Conservation (phyloP, 1,284 basidiomycete species). For the Macrocystidia cucumis region DNA sequence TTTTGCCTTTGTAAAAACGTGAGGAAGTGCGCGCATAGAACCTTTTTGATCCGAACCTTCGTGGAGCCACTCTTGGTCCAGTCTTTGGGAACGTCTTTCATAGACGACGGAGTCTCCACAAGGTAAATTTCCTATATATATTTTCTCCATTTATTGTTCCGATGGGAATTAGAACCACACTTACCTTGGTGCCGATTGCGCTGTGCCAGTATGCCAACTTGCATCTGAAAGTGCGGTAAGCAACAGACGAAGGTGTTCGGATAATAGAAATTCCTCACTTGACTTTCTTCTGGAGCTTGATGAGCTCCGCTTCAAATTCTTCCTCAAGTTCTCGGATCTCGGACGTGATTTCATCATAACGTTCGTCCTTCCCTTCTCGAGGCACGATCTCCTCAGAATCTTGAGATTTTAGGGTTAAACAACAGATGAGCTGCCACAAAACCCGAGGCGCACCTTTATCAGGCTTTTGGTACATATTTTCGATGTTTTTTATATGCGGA, state of each 20-base stretch:
- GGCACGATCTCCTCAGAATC: conserved; percentile 68
- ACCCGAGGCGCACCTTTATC: conserved; percentile 47
- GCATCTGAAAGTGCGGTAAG: conserved; percentile 25
- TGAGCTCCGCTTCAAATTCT: conserved; percentile 60
- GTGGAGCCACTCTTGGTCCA: conserved; percentile 84
- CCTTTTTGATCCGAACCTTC: conserved; percentile 42
- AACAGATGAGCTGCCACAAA: conserved; percentile 2
- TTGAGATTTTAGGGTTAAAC: conserved; percentile 16
- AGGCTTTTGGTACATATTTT: conserved; percentile 61
- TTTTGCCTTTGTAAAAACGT: conserved; percentile 39
- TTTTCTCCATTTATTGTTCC: not conserved
- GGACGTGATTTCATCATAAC: conserved; percentile 69
- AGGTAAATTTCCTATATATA: conserved; percentile 75
- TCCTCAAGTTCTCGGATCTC: conserved; percentile 67
- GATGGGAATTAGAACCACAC: not conserved
- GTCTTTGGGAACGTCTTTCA: conserved; percentile 65
- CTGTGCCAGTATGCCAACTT: conserved; percentile 81
- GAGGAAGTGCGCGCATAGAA: conserved; percentile 1
- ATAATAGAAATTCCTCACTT: conserved; percentile 31
- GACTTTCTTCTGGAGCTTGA: conserved; percentile 50
- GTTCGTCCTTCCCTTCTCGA: conserved; percentile 73
- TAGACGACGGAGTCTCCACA: conserved; percentile 58
- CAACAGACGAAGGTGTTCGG: conserved; percentile 4
- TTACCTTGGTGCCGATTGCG: conserved; percentile 70
- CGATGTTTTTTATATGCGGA: conserved; percentile 64